Conservation (phyloP, 108 stramenopile genomes). For the Pseudonitzschia multiseries region DNA sequence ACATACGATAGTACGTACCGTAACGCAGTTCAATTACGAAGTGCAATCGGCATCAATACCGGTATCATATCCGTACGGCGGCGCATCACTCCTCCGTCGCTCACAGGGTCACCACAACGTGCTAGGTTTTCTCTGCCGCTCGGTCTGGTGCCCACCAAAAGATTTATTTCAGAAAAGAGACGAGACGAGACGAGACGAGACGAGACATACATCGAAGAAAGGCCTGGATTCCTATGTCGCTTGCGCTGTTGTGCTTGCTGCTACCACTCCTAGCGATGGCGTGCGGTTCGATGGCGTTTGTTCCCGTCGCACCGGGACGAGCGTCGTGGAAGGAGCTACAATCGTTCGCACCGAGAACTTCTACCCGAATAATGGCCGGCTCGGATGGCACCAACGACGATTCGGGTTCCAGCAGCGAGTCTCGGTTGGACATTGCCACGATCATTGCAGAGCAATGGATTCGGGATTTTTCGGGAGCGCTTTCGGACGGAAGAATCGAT, state of each 20-base stretch:
- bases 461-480: conserved; percentile 10
- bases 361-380: conserved; percentile 8
- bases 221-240: background rate
- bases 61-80: too few species aligned
- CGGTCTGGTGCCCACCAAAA: too few species aligned
- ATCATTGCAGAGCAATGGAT: conserved; percentile 9
- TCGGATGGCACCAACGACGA: background rate
- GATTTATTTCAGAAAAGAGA: too few species aligned
- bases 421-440: background rate
- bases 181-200: too few species aligned
- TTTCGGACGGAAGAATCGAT: conserved; percentile 3
- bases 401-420: background rate
- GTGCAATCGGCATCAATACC: too few species aligned
- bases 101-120: too few species aligned
- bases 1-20: too few species aligned
- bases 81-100: too few species aligned
- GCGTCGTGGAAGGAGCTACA: background rate
- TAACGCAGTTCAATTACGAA: too few species aligned
- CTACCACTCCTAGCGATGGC: background rate
- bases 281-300: background rate
- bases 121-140: too few species aligned
- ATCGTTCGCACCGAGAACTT: background rate
- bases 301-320: background rate
- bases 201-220: too few species aligned
- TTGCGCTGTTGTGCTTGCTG: too few species aligned